These are phyloP conservation scores for Naegleria gruberi DNA, from an alignment of 208 protist genomes.

Conservation along the genomic window DNA sequence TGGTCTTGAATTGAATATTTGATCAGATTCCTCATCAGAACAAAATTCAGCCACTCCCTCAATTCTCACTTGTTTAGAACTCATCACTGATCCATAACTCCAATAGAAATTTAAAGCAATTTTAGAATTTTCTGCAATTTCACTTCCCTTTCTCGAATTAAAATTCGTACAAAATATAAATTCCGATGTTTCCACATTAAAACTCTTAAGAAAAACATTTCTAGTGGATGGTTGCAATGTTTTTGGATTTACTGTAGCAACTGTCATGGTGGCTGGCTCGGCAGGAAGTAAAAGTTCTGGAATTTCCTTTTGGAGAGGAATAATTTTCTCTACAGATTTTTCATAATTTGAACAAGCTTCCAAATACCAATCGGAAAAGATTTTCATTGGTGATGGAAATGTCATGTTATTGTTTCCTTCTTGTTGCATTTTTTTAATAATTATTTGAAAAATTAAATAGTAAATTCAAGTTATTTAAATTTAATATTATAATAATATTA, in stretches of 20 bases:
- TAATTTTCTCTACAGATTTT: neutral
- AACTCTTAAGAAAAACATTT: neutral
- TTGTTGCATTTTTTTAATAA: no score
- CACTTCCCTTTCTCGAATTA: neutral
- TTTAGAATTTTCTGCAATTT: neutral
- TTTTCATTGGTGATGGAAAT: neutral
- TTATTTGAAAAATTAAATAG: no score
- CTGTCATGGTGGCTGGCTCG: neutral
- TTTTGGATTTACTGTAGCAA: neutral
- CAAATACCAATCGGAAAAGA: neutral
- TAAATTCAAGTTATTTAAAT: no score
- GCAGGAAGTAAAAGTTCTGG: neutral
- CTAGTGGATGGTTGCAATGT: neutral
- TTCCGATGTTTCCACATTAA: neutral
- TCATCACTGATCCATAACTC: neutral
- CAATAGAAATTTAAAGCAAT: neutral
- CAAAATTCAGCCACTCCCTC: neutral
- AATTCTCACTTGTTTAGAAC: neutral
- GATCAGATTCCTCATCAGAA: neutral
- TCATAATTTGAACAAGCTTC: neutral
- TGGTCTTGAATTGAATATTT: neutral
- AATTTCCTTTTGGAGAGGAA: neutral
- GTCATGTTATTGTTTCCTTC: no score
- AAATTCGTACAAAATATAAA: neutral
- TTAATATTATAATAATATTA: no score